Evolutionary conservation across 139 green algal species (phyloP).

Genomic region (Volvox reticuliferus): DNA sequence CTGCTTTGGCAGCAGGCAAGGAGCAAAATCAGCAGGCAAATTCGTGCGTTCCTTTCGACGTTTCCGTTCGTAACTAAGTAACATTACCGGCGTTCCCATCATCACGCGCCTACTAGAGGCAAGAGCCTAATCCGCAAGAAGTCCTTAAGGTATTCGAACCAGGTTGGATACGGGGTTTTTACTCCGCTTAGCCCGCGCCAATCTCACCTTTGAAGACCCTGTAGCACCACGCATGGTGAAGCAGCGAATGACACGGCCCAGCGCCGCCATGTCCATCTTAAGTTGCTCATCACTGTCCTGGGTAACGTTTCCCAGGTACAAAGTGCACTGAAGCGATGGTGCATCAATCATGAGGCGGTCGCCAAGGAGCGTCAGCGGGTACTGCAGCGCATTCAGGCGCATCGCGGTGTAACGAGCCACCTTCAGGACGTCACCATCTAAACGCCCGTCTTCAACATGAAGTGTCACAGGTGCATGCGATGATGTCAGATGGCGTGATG

Average conservation of each 20-base stretch:
- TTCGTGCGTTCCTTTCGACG: no score
- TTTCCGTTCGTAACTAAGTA: no score
- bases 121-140: no score
- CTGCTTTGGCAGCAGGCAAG: no score
- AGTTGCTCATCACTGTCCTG: constrained; percentile 59
- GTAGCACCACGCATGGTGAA: constrained; percentile 67
- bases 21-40: no score
- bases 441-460: constrained; percentile 45
- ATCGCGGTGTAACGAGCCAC: constrained; percentile 54
- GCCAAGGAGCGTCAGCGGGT: constrained; percentile 44
- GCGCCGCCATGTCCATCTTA: constrained; percentile 45
- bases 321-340: constrained; percentile 44
- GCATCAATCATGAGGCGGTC: constrained; percentile 60
- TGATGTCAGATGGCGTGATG: not conserved
- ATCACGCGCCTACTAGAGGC: no score
- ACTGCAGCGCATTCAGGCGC: constrained; percentile 49
- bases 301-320: constrained; percentile 74
- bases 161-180: no score
- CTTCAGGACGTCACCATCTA: constrained; percentile 56
- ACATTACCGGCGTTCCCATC: no score
- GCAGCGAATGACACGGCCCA: constrained; percentile 67
- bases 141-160: no score
- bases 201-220: constrained; percentile 60
- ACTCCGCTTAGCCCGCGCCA: no score
- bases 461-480: not conserved